Conservation (phyloP, 1,284 basidiomycete species). For the Trametes polyzona region DNA sequence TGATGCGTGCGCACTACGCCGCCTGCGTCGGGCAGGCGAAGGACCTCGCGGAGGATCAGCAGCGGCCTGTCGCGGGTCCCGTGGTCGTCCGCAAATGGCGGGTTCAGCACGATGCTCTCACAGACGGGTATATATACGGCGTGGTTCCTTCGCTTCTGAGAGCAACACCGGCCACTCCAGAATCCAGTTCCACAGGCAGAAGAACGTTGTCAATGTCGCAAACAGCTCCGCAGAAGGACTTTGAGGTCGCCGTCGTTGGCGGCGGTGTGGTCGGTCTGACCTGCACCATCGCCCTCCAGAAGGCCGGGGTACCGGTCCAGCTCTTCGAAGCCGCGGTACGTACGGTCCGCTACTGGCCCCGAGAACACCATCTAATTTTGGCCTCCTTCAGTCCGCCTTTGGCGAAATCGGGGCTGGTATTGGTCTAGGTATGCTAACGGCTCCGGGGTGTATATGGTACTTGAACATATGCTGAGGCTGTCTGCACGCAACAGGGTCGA, state of each 20-base stretch:
- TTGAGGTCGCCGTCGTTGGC: constrained; percentile 55
- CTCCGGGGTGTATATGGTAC: too few relatives aligned
- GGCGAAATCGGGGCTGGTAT: constrained; percentile 59
- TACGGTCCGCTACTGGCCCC: background rate
- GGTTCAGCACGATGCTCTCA: background rate
- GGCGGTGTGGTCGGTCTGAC: constrained; percentile 57
- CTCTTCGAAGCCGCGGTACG: constrained; percentile 55
- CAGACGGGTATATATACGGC: background rate
- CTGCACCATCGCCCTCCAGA: constrained; percentile 47
- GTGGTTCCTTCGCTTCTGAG: background rate
- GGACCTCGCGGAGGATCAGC: too few relatives aligned
- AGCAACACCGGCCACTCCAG: too few relatives aligned
- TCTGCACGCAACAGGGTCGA: constrained; percentile 46
- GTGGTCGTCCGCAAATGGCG: background rate
- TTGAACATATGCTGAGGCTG: background rate
- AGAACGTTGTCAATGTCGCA: too few relatives aligned
- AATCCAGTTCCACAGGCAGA: too few relatives aligned
- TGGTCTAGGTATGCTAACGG: constrained; percentile 45
- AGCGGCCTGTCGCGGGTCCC: background rate
- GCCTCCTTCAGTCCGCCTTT: constrained; percentile 46
- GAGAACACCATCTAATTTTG: too few relatives aligned
- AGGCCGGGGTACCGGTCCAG: constrained; percentile 48
- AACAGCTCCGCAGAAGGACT: constrained; percentile 36
- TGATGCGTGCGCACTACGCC: too few relatives aligned
- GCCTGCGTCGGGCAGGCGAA: too few relatives aligned